Percentiles rank a stretch among this genome's conserved stretches.
These are phyloP conservation scores for Globisporangium megalacanthum DNA, from an alignment of 352 stramenopile genomes.

Conservation along the genomic window DNA sequence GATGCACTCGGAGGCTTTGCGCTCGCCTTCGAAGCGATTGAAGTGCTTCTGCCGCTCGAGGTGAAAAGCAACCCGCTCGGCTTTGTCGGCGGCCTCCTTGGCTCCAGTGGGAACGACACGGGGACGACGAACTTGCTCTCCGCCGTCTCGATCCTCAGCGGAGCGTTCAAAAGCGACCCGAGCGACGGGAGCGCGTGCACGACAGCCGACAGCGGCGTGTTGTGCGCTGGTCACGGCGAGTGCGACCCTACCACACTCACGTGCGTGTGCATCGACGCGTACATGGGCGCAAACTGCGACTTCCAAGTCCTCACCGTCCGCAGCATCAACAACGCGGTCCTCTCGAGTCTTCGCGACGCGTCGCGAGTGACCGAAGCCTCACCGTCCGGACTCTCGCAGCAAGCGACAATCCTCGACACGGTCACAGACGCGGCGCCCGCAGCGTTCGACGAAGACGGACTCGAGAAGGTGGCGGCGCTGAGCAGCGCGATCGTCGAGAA, in stretches of 20 bases:
- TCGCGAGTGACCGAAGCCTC: conserved; percentile 32
- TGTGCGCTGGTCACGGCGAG: conserved; percentile 27
- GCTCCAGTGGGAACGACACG: conserved; percentile 1
- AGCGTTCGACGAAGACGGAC: conserved; percentile 24
- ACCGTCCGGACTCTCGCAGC: conserved; percentile 39
- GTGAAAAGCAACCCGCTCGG: conserved; percentile 27
- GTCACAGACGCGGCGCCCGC: conserved; percentile 32
- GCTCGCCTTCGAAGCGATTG: conserved; percentile 30
- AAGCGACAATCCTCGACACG: conserved; percentile 38
- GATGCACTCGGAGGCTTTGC: conserved; percentile 35
- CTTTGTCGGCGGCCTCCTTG: conserved; percentile 36
- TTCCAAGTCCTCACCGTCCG: conserved; percentile 31
- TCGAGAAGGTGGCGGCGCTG: conserved; percentile 35
- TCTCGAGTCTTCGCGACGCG: conserved; percentile 28
- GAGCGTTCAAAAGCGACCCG: conserved; percentile 16
- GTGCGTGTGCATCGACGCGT: conserved; percentile 32
- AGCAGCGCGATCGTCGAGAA: conserved; percentile 35
- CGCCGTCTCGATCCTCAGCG: conserved; percentile 39
- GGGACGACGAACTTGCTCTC: conserved; percentile 34
- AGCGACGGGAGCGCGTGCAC: conserved; percentile 5
- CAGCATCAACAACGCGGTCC: conserved; percentile 34
- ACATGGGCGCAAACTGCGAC: conserved; percentile 37
- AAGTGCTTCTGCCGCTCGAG: conserved; percentile 29
- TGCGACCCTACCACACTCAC: conserved; percentile 22
- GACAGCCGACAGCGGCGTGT: not conserved